phyloP scores from a whole-genome alignment of 345 rosid genomes.

The Cardamine chenopodiifolia region DNA sequence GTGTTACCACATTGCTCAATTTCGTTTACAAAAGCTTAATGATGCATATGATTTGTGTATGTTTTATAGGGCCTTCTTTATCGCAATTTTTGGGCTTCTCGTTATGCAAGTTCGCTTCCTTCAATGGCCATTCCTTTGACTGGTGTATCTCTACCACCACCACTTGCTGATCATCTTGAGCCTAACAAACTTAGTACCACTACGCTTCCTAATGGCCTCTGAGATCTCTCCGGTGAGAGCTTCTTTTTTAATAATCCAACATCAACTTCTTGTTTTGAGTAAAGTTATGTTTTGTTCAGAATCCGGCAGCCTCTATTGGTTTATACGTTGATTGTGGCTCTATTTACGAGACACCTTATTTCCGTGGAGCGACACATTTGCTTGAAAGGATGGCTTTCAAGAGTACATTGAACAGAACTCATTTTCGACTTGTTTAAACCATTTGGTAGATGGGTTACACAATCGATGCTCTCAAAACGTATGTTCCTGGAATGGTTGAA shows the following conservation, averaged over 20 bases:
- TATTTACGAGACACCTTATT: slow-evolving; percentile 66
- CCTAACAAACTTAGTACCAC: slow-evolving; percentile 59
- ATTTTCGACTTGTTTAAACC: slow-evolving; percentile 72
- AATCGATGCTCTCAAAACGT: slow-evolving; percentile 85
- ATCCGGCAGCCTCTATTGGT: slow-evolving; percentile 80
- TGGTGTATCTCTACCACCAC: slow-evolving; percentile 67
- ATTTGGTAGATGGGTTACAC: slow-evolving; percentile 83
- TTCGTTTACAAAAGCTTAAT: slow-evolving; percentile 19
- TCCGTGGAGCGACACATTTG: slow-evolving; percentile 74
- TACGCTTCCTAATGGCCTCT: slow-evolving; percentile 71
- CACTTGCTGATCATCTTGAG: slow-evolving; percentile 69
- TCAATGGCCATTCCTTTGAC: slow-evolving; percentile 58
- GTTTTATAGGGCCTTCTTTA: slow-evolving; percentile 36
- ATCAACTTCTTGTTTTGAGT: slow-evolving; percentile 15
- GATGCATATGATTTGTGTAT: not conserved
- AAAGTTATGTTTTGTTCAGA: slow-evolving; percentile 46
- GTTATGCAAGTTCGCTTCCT: slow-evolving; percentile 60
- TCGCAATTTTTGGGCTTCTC: slow-evolving; percentile 27
- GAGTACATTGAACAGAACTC: slow-evolving; percentile 78
- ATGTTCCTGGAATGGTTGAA: slow-evolving; percentile 92
- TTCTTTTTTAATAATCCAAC: not conserved
- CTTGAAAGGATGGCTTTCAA: slow-evolving; percentile 93
- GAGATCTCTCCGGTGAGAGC: slow-evolving; percentile 54
- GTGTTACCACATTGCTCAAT: not conserved
- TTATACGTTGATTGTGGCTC: slow-evolving; percentile 76